phyloP scores from a whole-genome alignment of 208 protist genomes.

The Trypanosoma platydactyli region DNA sequence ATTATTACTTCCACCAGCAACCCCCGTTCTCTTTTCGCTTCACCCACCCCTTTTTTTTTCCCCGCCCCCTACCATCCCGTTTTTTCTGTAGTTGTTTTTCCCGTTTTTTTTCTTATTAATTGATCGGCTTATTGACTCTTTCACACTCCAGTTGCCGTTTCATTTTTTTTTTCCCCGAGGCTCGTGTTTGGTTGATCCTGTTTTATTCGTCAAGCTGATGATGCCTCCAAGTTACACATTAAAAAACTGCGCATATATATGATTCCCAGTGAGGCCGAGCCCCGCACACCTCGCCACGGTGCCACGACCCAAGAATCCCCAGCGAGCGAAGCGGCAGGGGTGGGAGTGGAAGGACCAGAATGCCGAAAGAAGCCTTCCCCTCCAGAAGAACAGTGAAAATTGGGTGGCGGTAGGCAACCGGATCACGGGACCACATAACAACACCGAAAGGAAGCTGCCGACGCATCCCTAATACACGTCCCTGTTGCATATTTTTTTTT shows the following conservation, averaged over 20 bases:
- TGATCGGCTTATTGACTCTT: background rate
- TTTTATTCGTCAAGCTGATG: background rate
- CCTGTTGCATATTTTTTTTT: too few relatives aligned
- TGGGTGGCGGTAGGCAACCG: too few relatives aligned
- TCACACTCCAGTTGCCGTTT: background rate
- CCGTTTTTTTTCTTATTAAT: background rate
- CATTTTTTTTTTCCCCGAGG: background rate
- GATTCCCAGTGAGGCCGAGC: too few relatives aligned
- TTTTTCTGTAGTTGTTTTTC: conserved; percentile 3
- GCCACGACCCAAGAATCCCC: too few relatives aligned
- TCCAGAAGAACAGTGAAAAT: background rate
- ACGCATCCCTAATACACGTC: too few relatives aligned
- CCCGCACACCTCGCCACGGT: too few relatives aligned
- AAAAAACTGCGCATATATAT: too few relatives aligned
- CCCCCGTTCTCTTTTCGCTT: background rate
- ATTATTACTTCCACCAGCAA: background rate
- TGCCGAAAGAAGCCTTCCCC: background rate
- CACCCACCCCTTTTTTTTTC: background rate
- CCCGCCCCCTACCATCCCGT: background rate
- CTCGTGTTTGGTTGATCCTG: background rate
- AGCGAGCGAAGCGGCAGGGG: too few relatives aligned
- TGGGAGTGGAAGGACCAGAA: too few relatives aligned
- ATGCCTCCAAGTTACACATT: too few relatives aligned
- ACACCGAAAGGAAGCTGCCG: too few relatives aligned
- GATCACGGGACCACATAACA: too few relatives aligned